Evolutionary conservation across 179 eudicot species (phyloP).

Genomic region (Drosera spatulata): DNA sequence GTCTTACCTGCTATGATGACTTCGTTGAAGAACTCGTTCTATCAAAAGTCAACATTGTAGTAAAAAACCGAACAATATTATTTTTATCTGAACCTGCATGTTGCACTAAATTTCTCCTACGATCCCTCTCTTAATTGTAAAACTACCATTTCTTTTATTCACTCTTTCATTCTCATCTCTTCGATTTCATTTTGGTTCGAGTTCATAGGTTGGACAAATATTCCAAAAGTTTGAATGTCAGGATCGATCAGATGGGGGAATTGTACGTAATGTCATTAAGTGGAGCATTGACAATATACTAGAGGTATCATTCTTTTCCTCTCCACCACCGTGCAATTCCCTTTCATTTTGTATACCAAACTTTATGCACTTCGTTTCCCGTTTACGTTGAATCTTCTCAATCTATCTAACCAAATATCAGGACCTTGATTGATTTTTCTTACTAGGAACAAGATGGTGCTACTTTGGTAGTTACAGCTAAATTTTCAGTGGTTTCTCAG

Average conservation of each 20-base stretch:
- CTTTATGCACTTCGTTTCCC: no score
- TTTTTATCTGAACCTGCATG: not conserved
- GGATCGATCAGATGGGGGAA: constrained; percentile 39
- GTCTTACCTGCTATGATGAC: no score
- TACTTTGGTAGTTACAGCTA: constrained; percentile 79
- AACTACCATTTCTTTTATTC: not conserved
- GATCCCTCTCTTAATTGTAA: no score
- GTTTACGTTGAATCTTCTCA: no score
- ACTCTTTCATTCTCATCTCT: constrained; percentile 1
- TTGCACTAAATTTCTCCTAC: not conserved
- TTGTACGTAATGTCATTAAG: constrained; percentile 62
- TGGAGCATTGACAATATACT: constrained; percentile 72
- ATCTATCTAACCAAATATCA: no score
- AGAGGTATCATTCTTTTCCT: constrained; percentile 39
- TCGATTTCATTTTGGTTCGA: constrained; percentile 23
- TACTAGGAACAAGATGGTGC: constrained; percentile 91
- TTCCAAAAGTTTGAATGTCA: constrained; percentile 87
- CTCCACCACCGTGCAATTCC: not conserved
- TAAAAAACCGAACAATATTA: no score
- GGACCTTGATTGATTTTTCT: constrained; percentile 1
- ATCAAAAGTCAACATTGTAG: no score
- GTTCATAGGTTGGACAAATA: constrained; percentile 77
- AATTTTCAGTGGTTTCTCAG: constrained; percentile 61
- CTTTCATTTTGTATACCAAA: no score
- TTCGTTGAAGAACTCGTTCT: no score